Percentiles rank a stretch among this genome's conserved stretches.
Conservation (phyloP, 345 rosid species). For the Hypericum androsaemum region DNA sequence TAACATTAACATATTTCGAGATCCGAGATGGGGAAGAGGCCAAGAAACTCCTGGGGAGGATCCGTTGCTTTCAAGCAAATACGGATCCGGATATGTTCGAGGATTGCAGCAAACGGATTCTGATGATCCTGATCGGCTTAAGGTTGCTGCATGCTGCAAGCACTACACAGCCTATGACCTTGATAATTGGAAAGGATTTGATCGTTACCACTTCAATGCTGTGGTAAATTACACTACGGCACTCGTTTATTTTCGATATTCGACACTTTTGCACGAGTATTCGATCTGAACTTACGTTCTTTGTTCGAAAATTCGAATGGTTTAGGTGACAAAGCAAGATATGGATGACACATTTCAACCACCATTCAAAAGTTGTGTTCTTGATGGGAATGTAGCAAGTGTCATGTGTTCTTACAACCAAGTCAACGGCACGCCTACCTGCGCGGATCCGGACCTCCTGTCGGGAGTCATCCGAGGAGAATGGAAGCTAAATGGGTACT, state of each 20-base stretch:
- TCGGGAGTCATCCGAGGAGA: constrained; percentile 64
- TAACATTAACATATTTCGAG: constrained; percentile 75
- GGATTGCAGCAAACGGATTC: constrained; percentile 71
- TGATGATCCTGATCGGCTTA: constrained; percentile 40
- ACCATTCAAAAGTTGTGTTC: constrained; percentile 92
- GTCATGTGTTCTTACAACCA: constrained; percentile 95
- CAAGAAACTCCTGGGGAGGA: constrained; percentile 98
- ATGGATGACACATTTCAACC: constrained; percentile 93
- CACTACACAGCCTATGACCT: constrained; percentile 91
- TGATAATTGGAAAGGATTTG: constrained; percentile 79
- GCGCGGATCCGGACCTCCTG: constrained; percentile 80
- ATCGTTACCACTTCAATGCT: constrained; percentile 70
- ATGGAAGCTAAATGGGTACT: constrained; percentile 85
- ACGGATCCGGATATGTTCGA: constrained; percentile 52
- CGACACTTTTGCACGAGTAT: neutral
- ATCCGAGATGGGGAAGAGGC: constrained; percentile 97
- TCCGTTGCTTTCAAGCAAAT: constrained; percentile 68
- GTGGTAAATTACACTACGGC: constrained; percentile 36
- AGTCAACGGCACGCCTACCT: constrained; percentile 83
- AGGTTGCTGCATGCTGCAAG: constrained; percentile 93
- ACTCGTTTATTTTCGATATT: neutral
- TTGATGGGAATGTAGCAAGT: constrained; percentile 93
- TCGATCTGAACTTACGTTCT: neutral
- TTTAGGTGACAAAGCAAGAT: constrained; percentile 83
- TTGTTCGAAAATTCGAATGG: constrained; percentile 4